Base-by-base conservation (phyloP, 768 basidiomycete genomes). In the Porphyrellus cyaneotinctus region DNA sequence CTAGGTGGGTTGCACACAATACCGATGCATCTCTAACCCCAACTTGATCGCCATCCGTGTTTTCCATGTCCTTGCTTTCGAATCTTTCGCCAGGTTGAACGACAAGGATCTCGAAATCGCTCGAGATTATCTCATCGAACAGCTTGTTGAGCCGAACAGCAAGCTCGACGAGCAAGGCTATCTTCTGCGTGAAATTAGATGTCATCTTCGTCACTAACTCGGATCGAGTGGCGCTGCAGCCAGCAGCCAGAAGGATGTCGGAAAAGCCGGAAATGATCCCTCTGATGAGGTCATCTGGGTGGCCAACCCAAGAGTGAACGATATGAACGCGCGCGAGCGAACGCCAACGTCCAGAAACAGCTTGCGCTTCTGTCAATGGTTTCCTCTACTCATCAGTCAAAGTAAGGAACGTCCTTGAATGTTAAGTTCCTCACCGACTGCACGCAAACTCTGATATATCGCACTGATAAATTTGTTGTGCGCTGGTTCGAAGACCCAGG, bases 311-410 rank as follows among this genome's bases (percentile, higher is more conserved):
- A n/a, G 6, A 50, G 2, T 46, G 48, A 17, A 17, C 15, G 26
- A 12, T 54, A 20, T 57, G 44, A 23, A 43, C 30, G 12, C 56
- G 53, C 3, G 56, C 26, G 20, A 54, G 48, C 7, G 33, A 18
- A 33, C 56, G 56, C 56, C 57, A 58, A 13, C 35, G 56, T 24
- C 51, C 57, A 33, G 56, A 53, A 13, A 53, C 24, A 9, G 56
- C 56, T 35, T 58, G 57, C 4, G 56, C 43, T 9, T 58, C 58
- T 58, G 20, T 51, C 22, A 11, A 38, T 18, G 5, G 26, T 28
- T 28, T 28, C 9, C 26, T 5, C 26, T 28, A 4, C 3, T 31
- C 33, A 33, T 57, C 31, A 57, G 47, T 22, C 12, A 6, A n/a
- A 23, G 28, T 0, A 31, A 14, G 26, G 30, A 10, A 41, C 24